Percentiles rank a stretch among this genome's conserved stretches.
These are phyloP conservation scores for Dendrobium huoshanense DNA, from an alignment of 106 monocot species.

Conservation along the genomic window DNA sequence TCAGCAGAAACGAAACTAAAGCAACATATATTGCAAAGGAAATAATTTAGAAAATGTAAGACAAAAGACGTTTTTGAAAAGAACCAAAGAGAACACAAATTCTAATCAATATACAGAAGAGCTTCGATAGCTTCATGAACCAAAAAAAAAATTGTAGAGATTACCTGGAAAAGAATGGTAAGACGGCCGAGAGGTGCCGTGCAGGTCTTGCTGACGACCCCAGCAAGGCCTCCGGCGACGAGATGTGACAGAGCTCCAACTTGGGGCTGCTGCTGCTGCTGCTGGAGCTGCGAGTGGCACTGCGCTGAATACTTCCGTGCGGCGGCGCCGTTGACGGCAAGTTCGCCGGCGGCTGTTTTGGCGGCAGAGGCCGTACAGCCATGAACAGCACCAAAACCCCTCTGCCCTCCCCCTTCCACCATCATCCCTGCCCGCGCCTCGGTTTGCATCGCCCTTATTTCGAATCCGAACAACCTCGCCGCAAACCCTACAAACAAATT, in stretches of 20 bases:
- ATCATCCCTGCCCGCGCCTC: constrained; percentile 33
- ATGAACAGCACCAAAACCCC: constrained; percentile 33
- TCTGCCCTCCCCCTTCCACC: constrained; percentile 16
- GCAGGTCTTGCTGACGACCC: constrained; percentile 98
- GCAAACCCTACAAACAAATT: not conserved
- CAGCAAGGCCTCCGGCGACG: constrained; percentile 79
- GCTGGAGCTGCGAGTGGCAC: constrained; percentile 20
- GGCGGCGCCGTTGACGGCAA: constrained; percentile 19
- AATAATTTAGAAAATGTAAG: not conserved
- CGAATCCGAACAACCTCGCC: not conserved
- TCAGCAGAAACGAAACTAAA: not conserved
- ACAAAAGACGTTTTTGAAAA: too few relatives aligned
- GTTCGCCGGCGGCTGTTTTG: not conserved
- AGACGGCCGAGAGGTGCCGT: constrained; percentile 94
- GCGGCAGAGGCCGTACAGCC: constrained; percentile 10
- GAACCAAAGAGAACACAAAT: not conserved
- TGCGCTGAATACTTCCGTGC: constrained; percentile 27
- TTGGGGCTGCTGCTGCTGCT: constrained; percentile 50
- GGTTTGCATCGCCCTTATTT: constrained; percentile 32
- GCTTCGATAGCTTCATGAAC: not conserved
- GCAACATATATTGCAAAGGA: not conserved
- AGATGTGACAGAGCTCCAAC: constrained; percentile 56
- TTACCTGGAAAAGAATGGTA: constrained; percentile 95
- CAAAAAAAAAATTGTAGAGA: not conserved
- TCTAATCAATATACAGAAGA: not conserved